phyloP scores from a whole-genome alignment of 495 filamentous ascomycete species.

The Neurospora sublineolata region DNA sequence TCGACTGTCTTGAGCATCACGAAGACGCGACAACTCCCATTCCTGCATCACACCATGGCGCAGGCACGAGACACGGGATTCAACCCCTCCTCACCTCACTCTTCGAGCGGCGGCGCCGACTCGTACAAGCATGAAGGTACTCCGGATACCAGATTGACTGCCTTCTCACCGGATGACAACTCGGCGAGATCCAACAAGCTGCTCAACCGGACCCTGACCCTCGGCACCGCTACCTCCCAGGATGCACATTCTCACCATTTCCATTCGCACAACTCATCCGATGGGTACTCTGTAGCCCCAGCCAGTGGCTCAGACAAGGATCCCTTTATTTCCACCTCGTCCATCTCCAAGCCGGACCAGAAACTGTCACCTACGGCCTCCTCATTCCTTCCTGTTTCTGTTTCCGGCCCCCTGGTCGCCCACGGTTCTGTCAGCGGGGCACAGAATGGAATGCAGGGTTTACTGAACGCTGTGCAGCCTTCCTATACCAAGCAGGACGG shows the following conservation, averaged over 20 bases:
- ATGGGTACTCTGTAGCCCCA: conserved; percentile 6
- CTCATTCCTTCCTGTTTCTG: conserved; percentile 30
- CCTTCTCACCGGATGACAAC: conserved; percentile 51
- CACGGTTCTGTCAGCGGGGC: conserved; percentile 16
- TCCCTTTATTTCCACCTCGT: conserved; percentile 27
- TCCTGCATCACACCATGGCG: conserved; percentile 13
- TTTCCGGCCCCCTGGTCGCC: conserved; percentile 12
- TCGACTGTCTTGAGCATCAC: neutral
- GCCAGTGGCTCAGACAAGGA: conserved; percentile 23
- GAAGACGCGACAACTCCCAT: neutral
- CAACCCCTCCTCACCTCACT: conserved; percentile 44
- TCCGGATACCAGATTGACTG: conserved; percentile 50
- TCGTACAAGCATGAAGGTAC: conserved; percentile 45
- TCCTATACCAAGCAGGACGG: conserved; percentile 1
- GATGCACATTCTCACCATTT: conserved; percentile 6
- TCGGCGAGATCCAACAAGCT: conserved; percentile 24
- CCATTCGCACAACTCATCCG: conserved; percentile 3
- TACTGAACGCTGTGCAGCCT: conserved; percentile 3
- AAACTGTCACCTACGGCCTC: conserved; percentile 41
- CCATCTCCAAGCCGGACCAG: conserved; percentile 22
- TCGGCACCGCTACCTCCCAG: conserved; percentile 4
- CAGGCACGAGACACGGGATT: conserved; percentile 27
- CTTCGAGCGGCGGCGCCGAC: conserved; percentile 40
- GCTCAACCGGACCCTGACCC: conserved; percentile 12
- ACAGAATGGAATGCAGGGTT: neutral